Evolutionary conservation across 2,329 filamentous ascomycete species (phyloP).

Genomic region (Teratosphaeria destructans): DNA sequence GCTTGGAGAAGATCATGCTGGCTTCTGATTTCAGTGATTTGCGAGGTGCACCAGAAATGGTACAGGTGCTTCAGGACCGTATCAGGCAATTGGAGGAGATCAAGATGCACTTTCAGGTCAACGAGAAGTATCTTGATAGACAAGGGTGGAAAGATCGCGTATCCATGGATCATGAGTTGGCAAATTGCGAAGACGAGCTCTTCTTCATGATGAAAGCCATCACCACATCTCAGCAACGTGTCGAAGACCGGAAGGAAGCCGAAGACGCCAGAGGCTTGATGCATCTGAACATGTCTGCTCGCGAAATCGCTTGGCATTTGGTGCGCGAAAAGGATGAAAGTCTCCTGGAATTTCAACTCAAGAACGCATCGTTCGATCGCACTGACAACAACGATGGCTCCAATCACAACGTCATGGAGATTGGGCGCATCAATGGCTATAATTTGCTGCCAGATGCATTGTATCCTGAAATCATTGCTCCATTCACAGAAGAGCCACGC

Average conservation of each 20-base stretch:
- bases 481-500: constrained; percentile 61
- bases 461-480: constrained; percentile 92
- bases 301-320: constrained; percentile 95
- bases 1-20: constrained; percentile 96
- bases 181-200: constrained; percentile 85
- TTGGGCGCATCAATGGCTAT: constrained; percentile 76
- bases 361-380: constrained; percentile 83
- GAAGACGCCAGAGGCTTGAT: constrained; percentile 65
- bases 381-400: constrained; percentile 96
- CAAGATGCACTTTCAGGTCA: constrained; percentile 89
- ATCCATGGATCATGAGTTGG: constrained; percentile 77
- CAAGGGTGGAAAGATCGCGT: constrained; percentile 87
- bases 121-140: constrained; percentile 75
- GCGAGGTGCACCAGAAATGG: constrained; percentile 84
- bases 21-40: constrained; percentile 98
- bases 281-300: constrained; percentile 86
- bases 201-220: constrained; percentile 99
- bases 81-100: constrained; percentile 93
- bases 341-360: constrained; percentile 83
- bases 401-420: constrained; percentile 82
- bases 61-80: constrained; percentile 79
- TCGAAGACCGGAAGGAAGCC: constrained; percentile 56
- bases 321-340: constrained; percentile 72
- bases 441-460: constrained; percentile 84
- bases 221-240: constrained; percentile 84